Evolutionary conservation across 345 rosid genomes (phyloP).

Genomic region (Streptanthus diversifolius): DNA sequence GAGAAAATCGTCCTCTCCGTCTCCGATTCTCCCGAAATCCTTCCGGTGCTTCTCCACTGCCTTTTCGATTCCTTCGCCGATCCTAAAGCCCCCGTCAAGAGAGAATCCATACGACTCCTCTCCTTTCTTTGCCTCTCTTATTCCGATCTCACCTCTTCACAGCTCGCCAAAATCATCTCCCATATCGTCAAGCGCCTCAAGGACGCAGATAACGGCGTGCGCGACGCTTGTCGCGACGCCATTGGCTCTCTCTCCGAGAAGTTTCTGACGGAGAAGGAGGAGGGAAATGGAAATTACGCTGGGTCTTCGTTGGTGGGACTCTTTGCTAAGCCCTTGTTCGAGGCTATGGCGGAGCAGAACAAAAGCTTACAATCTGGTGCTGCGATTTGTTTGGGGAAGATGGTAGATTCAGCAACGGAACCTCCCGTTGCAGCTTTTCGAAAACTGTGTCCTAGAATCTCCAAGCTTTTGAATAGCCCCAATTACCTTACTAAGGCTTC

Average conservation of each 20-base stretch:
- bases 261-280: slow-evolving; percentile 59
- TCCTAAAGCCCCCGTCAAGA: slow-evolving; percentile 77
- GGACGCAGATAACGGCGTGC: slow-evolving; percentile 78
- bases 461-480: slow-evolving; percentile 77
- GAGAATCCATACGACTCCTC: slow-evolving; percentile 74
- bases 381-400: slow-evolving; percentile 81
- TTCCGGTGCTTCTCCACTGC: slow-evolving; percentile 78
- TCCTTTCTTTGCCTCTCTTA: slow-evolving; percentile 57
- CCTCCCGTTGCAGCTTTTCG: slow-evolving; percentile 63
- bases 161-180: slow-evolving; percentile 57
- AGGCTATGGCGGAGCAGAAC: slow-evolving; percentile 94
- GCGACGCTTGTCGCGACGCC: slow-evolving; percentile 83
- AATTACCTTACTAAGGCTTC: slow-evolving; percentile 73
- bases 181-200: slow-evolving; percentile 72
- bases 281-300: slow-evolving; percentile 12
- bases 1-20: slow-evolving; percentile 60
- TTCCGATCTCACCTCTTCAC: slow-evolving; percentile 57
- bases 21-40: slow-evolving; percentile 54
- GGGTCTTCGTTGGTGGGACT: slow-evolving; percentile 56
- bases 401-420: slow-evolving; percentile 64
- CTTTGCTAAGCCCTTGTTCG: slow-evolving; percentile 82
- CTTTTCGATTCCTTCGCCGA: slow-evolving; percentile 72
- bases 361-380: slow-evolving; percentile 86
- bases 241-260: slow-evolving; percentile 59
- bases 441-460: slow-evolving; percentile 76